Evolutionary conservation across 208 protist genomes (phyloP).

Genomic region (Strigomonas culicis): DNA sequence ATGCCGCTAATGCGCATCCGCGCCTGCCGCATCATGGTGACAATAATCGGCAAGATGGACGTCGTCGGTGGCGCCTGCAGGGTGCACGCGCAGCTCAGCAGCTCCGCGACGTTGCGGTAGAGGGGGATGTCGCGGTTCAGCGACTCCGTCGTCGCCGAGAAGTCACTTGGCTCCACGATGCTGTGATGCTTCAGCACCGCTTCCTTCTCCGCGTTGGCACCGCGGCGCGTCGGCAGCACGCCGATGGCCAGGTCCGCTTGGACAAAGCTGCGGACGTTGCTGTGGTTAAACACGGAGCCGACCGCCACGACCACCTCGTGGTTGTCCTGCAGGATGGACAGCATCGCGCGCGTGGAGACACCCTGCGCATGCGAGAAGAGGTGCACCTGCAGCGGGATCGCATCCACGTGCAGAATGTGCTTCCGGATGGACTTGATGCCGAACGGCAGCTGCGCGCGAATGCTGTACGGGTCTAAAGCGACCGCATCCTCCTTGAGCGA

Average conservation of each 20-base stretch:
- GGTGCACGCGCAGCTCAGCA: slow-evolving; percentile 79
- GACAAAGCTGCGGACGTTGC: slow-evolving; percentile 89
- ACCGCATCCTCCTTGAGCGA: slow-evolving; percentile 86
- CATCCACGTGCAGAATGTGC: slow-evolving; percentile 92
- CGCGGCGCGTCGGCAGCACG: slow-evolving; percentile 79
- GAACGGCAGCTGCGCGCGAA: slow-evolving; percentile 91
- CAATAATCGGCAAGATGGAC: slow-evolving; percentile 78
- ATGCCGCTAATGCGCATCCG: slow-evolving; percentile 80
- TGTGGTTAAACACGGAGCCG: slow-evolving; percentile 89
- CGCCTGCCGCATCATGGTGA: slow-evolving; percentile 78
- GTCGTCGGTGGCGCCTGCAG: slow-evolving; percentile 67
- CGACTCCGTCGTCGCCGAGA: slow-evolving; percentile 33
- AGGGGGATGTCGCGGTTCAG: slow-evolving; percentile 71
- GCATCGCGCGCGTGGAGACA: slow-evolving; percentile 86
- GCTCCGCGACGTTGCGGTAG: slow-evolving; percentile 82
- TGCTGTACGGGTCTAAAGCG: slow-evolving; percentile 74
- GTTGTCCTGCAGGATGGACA: slow-evolving; percentile 93
- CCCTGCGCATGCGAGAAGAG: slow-evolving; percentile 92
- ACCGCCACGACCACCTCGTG: slow-evolving; percentile 91
- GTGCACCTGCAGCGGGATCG: slow-evolving; percentile 94
- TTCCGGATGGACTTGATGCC: slow-evolving; percentile 92
- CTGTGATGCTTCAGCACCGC: slow-evolving; percentile 32
- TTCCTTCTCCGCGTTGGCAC: slow-evolving; percentile 72
- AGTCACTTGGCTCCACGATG: slow-evolving; percentile 73
- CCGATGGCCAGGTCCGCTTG: slow-evolving; percentile 90